phyloP scores from a whole-genome alignment of 2,329 filamentous ascomycete species.

The Aspergillus luchuensis region DNA sequence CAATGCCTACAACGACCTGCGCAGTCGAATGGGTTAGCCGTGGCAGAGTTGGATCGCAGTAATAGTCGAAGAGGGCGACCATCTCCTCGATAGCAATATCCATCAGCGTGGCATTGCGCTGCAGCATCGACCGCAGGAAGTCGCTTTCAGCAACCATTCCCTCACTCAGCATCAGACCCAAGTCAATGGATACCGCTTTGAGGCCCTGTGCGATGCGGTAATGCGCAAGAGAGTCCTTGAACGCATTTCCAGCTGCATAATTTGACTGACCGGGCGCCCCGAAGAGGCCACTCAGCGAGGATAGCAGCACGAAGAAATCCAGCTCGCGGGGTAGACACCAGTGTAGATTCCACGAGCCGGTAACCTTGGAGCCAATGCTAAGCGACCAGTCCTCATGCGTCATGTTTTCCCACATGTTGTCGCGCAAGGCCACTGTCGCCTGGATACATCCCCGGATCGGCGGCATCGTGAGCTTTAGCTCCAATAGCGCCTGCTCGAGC shows the following conservation, averaged over 20 bases:
- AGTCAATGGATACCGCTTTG: constrained; percentile 6
- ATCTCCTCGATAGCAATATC: constrained; percentile 4
- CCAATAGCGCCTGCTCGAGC: not conserved
- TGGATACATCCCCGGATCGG: constrained; percentile 11
- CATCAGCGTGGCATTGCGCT: not conserved
- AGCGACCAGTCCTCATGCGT: constrained; percentile 5
- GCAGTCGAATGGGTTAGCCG: not conserved
- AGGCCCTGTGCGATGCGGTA: not conserved
- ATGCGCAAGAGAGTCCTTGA: not conserved
- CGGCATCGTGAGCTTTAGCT: constrained; percentile 1
- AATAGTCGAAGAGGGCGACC: constrained; percentile 4
- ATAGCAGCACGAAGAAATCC: constrained; percentile 7
- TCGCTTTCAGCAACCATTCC: constrained; percentile 5
- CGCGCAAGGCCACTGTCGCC: not conserved
- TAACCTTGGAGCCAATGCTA: not conserved
- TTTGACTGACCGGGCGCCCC: not conserved
- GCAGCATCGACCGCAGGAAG: not conserved
- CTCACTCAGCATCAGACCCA: constrained; percentile 2
- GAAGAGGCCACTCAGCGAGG: not conserved
- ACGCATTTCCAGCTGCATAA: not conserved
- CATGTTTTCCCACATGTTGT: constrained; percentile 1
- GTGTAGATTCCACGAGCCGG: constrained; percentile 6
- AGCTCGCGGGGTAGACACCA: not conserved
- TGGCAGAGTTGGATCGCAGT: constrained; percentile 5
- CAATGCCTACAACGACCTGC: not conserved